These are phyloP conservation scores for Tetraselmis chui DNA, from an alignment of 139 green algal species.

Conservation along the genomic window DNA sequence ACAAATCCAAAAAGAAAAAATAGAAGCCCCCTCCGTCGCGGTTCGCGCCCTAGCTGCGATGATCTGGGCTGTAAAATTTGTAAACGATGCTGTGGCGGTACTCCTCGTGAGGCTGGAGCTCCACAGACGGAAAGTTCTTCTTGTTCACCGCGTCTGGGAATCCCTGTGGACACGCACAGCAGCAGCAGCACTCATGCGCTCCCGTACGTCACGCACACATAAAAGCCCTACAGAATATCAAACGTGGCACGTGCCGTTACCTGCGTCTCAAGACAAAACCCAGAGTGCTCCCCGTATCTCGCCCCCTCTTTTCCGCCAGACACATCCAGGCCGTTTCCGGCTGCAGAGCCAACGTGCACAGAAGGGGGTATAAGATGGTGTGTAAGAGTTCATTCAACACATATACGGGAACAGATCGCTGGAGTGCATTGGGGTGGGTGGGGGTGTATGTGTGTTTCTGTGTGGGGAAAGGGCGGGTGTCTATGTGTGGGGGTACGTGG, in stretches of 20 bases:
- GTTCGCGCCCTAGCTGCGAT: too few species aligned
- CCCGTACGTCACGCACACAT: not conserved
- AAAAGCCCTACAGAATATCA: too few species aligned
- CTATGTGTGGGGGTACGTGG: too few species aligned
- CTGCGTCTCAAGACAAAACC: constrained; percentile 70
- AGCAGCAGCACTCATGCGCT: not conserved
- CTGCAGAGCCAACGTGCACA: too few species aligned
- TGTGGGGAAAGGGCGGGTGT: too few species aligned
- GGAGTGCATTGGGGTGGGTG: too few species aligned
- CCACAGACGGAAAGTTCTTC: constrained; percentile 54
- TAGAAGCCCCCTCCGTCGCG: constrained; percentile 4
- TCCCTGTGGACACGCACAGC: constrained; percentile 23
- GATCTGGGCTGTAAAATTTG: constrained; percentile 36
- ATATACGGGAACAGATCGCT: too few species aligned
- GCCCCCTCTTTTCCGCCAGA: constrained; percentile 48
- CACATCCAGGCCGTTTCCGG: not conserved
- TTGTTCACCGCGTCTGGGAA: constrained; percentile 82
- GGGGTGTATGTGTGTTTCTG: too few species aligned
- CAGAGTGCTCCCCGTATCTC: constrained; percentile 54
- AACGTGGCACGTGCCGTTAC: not conserved
- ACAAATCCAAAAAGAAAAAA: constrained; percentile 67
- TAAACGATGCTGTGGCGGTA: constrained; percentile 69
- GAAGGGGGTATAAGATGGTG: too few species aligned
- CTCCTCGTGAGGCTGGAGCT: constrained; percentile 58
- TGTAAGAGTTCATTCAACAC: too few species aligned